Evolutionary conservation across 495 filamentous ascomycete species (phyloP).

Genomic region (Chaetomidium leptoderma): DNA sequence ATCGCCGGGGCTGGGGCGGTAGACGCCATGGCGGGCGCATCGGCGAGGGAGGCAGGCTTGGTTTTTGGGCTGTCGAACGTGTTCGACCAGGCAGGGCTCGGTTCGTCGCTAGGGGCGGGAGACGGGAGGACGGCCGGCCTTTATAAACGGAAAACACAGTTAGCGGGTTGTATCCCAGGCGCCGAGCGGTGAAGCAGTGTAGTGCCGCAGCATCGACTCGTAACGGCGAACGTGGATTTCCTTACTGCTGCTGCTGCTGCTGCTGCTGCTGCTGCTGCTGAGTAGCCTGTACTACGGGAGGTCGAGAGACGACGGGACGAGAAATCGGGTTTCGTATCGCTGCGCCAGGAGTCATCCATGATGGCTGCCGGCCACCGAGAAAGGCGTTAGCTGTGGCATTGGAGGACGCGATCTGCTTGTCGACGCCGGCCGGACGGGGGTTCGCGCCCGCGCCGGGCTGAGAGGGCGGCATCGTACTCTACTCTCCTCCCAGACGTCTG

Average conservation of each 20-base stretch:
- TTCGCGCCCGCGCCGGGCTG: not conserved
- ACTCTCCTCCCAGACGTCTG: slow-evolving; percentile 12
- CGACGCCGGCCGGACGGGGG: not conserved
- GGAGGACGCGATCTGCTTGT: slow-evolving; percentile 52
- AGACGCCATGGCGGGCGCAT: slow-evolving; percentile 12
- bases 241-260: slow-evolving; percentile 16
- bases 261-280: slow-evolving; percentile 7
- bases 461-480: slow-evolving; percentile 21
- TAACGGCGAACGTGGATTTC: not conserved
- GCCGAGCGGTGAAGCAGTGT: not conserved
- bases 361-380: slow-evolving; percentile 58
- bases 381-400: slow-evolving; percentile 68
- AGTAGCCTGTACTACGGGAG: slow-evolving; percentile 5
- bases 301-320: slow-evolving; percentile 26
- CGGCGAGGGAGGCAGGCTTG: slow-evolving; percentile 14
- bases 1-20: not conserved
- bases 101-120: slow-evolving; percentile 54
- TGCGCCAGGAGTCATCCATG: slow-evolving; percentile 57
- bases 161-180: not conserved
- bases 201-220: not conserved
- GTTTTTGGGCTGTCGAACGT: slow-evolving; percentile 30
- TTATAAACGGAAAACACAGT: not conserved
- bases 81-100: slow-evolving; percentile 38
- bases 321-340: slow-evolving; percentile 30
- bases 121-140: slow-evolving; percentile 45